Percentiles rank a stretch among this genome's conserved stretches.
Evolutionary conservation across 345 rosid genomes (phyloP).

Genomic region (Salix brachista): DNA sequence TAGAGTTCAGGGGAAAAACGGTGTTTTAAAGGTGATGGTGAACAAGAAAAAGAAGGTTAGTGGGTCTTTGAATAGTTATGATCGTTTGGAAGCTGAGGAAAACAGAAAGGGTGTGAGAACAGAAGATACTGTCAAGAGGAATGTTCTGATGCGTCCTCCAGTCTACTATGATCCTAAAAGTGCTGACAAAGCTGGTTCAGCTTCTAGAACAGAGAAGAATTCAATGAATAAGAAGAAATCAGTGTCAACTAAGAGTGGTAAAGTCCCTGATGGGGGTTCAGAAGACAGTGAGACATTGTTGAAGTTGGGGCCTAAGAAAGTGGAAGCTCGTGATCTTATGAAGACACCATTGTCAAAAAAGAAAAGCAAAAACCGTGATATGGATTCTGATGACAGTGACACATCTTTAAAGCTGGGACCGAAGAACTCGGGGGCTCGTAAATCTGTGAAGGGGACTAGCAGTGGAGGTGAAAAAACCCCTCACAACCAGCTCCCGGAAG

Average conservation of each 20-base stretch:
- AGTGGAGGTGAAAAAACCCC: slow-evolving; percentile 40
- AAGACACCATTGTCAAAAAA: slow-evolving; percentile 18
- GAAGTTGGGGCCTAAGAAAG: slow-evolving; percentile 35
- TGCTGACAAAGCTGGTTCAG: slow-evolving; percentile 38
- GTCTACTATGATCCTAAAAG: slow-evolving; percentile 35
- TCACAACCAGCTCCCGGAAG: slow-evolving; percentile 32
- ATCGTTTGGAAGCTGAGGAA: slow-evolving; percentile 38
- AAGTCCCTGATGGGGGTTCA: slow-evolving; percentile 39
- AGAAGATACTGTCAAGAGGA: slow-evolving; percentile 42
- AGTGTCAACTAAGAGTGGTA: slow-evolving; percentile 33
- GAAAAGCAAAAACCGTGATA: slow-evolving; percentile 3
- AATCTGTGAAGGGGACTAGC: slow-evolving; percentile 18
- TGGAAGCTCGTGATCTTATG: slow-evolving; percentile 29
- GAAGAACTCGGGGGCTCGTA: neutral
- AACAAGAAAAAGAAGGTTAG: slow-evolving; percentile 58
- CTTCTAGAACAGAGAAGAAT: slow-evolving; percentile 35
- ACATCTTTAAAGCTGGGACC: slow-evolving; percentile 17
- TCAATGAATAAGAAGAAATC: slow-evolving; percentile 34
- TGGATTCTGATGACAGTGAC: slow-evolving; percentile 29
- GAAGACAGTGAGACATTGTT: slow-evolving; percentile 47
- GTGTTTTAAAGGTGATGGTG: slow-evolving; percentile 84
- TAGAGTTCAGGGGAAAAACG: slow-evolving; percentile 90
- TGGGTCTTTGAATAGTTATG: slow-evolving; percentile 41
- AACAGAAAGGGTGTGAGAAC: slow-evolving; percentile 32
- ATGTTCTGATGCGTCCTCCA: slow-evolving; percentile 31